Base-by-base conservation (phyloP, 805 yeast species). In the Barnettozyma vustinii region DNA sequence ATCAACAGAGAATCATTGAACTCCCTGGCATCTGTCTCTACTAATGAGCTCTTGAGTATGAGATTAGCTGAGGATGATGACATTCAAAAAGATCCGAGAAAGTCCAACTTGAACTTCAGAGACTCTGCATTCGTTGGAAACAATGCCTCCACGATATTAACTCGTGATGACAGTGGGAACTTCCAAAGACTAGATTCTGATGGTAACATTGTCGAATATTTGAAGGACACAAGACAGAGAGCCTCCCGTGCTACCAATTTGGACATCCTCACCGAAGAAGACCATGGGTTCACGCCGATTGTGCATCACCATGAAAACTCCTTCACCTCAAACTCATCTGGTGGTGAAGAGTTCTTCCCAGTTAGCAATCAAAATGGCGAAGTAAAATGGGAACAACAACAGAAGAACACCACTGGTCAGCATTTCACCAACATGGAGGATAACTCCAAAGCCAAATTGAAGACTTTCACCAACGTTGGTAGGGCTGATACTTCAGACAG, bases 11-110 rank as follows among this genome's bases (percentile, higher is more conserved):
- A 78, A 33, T 84, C 95, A 9, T 72, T 80, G 48, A 77, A 76
- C 36, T 87, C 97, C 0, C 59, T 85, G 49, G 90, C 89, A 25
- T 89, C 96, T 0, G 91, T 91, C 32, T 82, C 91, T 30, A 88
- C 97, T 1, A 87, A 84, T 45, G 92, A 88, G 62, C 75, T 90
- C 42, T 75, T 89, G 60, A 84, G 87, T 5, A 88, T 90, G 36
- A 77, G 89, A 59, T 72, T 89, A 39, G 89, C 86, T 3, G 86
- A 84, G 36, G 86, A 83, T 52, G 69, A 68, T 27, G 64, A 65
- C 36, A 60, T 74, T 25, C 68, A 68, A 36, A 72, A 74, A 52
- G 73, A 71, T 46, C 73, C 74, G 19, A 64, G 70, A 50, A 72
- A 71, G 53, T 68, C 75, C 1, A 65, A 67, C 23, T 49, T 72